phyloP scores from a whole-genome alignment of 2,329 filamentous ascomycete genomes.

The Thelonectria blattea region DNA sequence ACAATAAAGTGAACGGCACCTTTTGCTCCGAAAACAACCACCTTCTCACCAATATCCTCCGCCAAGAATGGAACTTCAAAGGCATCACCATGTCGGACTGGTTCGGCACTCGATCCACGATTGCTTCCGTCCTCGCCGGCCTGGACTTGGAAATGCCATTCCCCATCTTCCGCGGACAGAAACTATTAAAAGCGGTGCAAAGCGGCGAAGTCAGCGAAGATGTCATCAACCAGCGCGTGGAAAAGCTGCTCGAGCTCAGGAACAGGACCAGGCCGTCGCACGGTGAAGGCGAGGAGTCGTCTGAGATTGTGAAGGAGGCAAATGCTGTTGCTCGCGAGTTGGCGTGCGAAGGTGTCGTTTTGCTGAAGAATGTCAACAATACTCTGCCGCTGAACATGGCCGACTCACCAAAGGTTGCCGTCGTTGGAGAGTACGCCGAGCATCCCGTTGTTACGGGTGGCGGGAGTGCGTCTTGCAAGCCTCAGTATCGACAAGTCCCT shows the following conservation, averaged over 20 bases:
- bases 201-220: slow-evolving; percentile 1
- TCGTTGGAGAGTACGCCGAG: slow-evolving; percentile 22
- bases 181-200: slow-evolving; percentile 9
- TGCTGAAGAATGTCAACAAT: slow-evolving; percentile 23
- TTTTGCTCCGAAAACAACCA: slow-evolving; percentile 17
- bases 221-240: slow-evolving; percentile 2
- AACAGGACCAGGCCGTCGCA: slow-evolving; percentile 12
- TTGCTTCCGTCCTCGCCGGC: slow-evolving; percentile 12
- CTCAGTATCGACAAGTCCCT: slow-evolving; percentile 23
- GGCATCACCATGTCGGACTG: slow-evolving; percentile 29
- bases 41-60: slow-evolving; percentile 5
- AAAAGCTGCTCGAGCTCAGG: slow-evolving; percentile 17
- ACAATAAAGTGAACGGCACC: slow-evolving; percentile 26
- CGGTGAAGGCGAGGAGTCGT: slow-evolving; percentile 8
- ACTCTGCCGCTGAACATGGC: slow-evolving; percentile 9
- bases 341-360: slow-evolving; percentile 14
- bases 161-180: slow-evolving; percentile 21
- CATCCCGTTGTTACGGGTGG: slow-evolving; percentile 23
- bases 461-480: slow-evolving; percentile 24
- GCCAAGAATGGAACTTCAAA: slow-evolving; percentile 24
- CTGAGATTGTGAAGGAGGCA: slow-evolving; percentile 19
- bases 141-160: slow-evolving; percentile 29
- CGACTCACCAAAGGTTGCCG: slow-evolving; percentile 5
- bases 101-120: slow-evolving; percentile 27
- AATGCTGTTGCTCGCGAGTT: slow-evolving; percentile 22